phyloP scores from a whole-genome alignment of 2,329 filamentous ascomycete genomes.

The Elsinoe arachidis region DNA sequence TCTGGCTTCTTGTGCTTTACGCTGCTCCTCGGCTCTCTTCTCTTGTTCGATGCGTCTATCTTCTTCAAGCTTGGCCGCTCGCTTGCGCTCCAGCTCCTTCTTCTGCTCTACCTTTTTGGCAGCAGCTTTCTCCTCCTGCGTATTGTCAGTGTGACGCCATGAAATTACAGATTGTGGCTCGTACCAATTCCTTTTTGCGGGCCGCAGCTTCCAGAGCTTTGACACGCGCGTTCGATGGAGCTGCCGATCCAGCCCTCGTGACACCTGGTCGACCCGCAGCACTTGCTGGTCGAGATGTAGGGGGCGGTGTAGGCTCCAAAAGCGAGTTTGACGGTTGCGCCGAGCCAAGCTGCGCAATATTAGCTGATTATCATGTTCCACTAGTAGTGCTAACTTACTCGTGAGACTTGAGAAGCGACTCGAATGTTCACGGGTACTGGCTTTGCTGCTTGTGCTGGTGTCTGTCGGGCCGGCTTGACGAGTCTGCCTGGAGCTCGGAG shows the following conservation, averaged over 20 bases:
- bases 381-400: conserved; percentile 19
- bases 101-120: conserved; percentile 75
- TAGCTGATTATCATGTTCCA: neutral
- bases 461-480: conserved; percentile 37
- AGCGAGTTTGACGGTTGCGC: conserved; percentile 25
- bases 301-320: conserved; percentile 13
- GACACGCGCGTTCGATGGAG: conserved; percentile 23
- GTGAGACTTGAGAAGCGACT: conserved; percentile 44
- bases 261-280: conserved; percentile 12
- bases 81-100: conserved; percentile 69
- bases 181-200: conserved; percentile 59
- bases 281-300: conserved; percentile 10
- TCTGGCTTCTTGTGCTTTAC: conserved; percentile 29
- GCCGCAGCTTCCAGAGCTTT: conserved; percentile 63
- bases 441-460: conserved; percentile 45
- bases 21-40: conserved; percentile 31
- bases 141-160: neutral
- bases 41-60: conserved; percentile 31
- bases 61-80: conserved; percentile 60
- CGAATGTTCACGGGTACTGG: conserved; percentile 63
- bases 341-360: conserved; percentile 10
- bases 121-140: conserved; percentile 66
- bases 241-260: conserved; percentile 14
- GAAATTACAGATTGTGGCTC: neutral
- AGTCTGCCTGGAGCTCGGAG: conserved; percentile 28